Evolutionary conservation across 345 rosid genomes (phyloP).

Genomic region (Crucihimalaya himalaica): DNA sequence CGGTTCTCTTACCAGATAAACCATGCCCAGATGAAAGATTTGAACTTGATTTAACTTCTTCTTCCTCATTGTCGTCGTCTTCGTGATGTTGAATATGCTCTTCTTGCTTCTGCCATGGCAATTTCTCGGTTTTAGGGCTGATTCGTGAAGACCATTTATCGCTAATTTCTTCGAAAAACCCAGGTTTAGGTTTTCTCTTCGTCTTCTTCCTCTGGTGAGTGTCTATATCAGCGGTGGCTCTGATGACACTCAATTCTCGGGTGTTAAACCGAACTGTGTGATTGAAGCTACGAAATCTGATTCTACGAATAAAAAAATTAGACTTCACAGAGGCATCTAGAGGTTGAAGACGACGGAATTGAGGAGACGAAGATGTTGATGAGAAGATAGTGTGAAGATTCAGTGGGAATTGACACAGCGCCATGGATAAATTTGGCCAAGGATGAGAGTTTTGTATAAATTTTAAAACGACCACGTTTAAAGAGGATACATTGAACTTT

Average conservation of each 20-base stretch:
- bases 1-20: constrained; percentile 36
- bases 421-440: constrained; percentile 45
- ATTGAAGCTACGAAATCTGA: constrained; percentile 36
- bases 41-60: constrained; percentile 25
- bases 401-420: constrained; percentile 43
- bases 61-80: constrained; percentile 14
- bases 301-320: constrained; percentile 16
- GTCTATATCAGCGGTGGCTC: constrained; percentile 36
- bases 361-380: constrained; percentile 33
- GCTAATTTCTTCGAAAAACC: constrained; percentile 69
- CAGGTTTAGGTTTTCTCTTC: constrained; percentile 68
- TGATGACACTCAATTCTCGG: constrained; percentile 21
- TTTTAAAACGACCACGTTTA: not conserved
- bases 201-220: constrained; percentile 38
- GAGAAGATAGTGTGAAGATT: constrained; percentile 31
- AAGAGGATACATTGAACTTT: not conserved
- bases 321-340: constrained; percentile 1
- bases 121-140: constrained; percentile 50
- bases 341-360: constrained; percentile 28
- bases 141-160: constrained; percentile 68
- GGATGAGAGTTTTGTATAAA: constrained; percentile 4
- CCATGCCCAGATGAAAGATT: constrained; percentile 26
- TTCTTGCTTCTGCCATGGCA: constrained; percentile 72
- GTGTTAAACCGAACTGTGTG: constrained; percentile 34
- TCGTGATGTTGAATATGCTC: constrained; percentile 25